Conservation (phyloP, 2,329 filamentous ascomycete species). For the Fusarium coicis region DNA sequence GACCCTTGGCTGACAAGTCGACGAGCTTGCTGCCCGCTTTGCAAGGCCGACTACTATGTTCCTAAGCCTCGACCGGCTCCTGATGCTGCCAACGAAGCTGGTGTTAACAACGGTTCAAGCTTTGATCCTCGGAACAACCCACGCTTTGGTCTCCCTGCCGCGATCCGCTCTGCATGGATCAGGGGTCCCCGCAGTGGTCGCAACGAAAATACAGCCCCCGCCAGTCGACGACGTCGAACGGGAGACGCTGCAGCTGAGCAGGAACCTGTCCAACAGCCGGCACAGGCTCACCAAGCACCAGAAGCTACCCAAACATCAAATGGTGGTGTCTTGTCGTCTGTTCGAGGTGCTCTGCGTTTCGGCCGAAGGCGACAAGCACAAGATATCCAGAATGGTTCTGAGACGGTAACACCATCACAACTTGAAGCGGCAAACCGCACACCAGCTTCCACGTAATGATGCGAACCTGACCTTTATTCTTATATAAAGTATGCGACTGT, state of each 20-base stretch:
- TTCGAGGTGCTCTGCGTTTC: conserved; percentile 49
- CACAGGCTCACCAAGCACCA: conserved; percentile 14
- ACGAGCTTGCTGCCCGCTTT: conserved; percentile 94
- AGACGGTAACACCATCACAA: conserved; percentile 56
- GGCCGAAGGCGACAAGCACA: conserved; percentile 44
- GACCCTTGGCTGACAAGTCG: conserved; percentile 97
- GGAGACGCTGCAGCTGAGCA: conserved; percentile 20
- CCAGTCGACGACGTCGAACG: conserved; percentile 23
- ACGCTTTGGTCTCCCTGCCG: conserved; percentile 61
- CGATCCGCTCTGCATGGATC: conserved; percentile 55
- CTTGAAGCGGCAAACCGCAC: conserved; percentile 57
- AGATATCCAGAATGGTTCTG: conserved; percentile 17
- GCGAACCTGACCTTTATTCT: conserved; percentile 15
- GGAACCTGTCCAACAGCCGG: conserved; percentile 17
- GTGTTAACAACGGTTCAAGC: conserved; percentile 37
- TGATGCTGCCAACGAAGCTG: conserved; percentile 52
- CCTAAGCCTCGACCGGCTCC: conserved; percentile 81
- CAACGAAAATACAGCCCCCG: not conserved
- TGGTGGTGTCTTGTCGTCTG: conserved; percentile 46
- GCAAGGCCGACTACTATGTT: conserved; percentile 97
- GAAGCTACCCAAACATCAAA: conserved; percentile 23
- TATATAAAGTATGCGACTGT: conserved; percentile 38
- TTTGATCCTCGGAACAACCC: conserved; percentile 53
- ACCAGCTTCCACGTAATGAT: conserved; percentile 27
- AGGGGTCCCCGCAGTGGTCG: conserved; percentile 31